Evolutionary conservation across 208 protist genomes (phyloP).

Genomic region (Naegleria gruberi): DNA sequence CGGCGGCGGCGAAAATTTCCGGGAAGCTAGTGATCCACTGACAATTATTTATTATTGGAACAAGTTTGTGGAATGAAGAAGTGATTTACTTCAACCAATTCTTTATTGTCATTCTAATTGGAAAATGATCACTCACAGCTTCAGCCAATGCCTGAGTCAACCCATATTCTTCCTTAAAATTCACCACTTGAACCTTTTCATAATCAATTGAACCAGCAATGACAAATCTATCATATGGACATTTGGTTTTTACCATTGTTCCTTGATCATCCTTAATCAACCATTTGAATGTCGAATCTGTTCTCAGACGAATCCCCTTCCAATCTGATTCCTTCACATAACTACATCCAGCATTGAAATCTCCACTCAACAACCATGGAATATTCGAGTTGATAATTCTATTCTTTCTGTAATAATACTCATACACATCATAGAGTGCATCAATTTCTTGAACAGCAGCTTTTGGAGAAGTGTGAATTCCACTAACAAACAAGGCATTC

Average conservation of each 20-base stretch:
- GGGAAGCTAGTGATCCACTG: no score
- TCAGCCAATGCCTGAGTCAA: neutral
- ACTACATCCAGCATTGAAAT: conserved; percentile 18
- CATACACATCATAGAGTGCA: neutral
- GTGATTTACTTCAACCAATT: no score
- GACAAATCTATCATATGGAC: conserved; percentile 17
- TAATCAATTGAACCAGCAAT: neutral
- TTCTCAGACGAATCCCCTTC: neutral
- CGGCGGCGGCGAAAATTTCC: no score
- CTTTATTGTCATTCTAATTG: neutral
- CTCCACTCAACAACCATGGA: neutral
- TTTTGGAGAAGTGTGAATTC: neutral
- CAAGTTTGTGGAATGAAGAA: no score
- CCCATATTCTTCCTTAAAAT: neutral
- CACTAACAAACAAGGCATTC: neutral
- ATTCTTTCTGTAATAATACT: neutral
- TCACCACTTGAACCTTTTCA: neutral
- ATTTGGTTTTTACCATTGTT: neutral
- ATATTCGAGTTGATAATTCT: neutral
- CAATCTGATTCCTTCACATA: neutral
- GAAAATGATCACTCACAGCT: neutral
- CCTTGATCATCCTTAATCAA: neutral
- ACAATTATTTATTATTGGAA: no score
- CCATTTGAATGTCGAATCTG: neutral
- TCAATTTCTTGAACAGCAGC: neutral